These are phyloP conservation scores for Solanum paucissectum DNA, from an alignment of 257 asterid genomes.

Conservation along the genomic window DNA sequence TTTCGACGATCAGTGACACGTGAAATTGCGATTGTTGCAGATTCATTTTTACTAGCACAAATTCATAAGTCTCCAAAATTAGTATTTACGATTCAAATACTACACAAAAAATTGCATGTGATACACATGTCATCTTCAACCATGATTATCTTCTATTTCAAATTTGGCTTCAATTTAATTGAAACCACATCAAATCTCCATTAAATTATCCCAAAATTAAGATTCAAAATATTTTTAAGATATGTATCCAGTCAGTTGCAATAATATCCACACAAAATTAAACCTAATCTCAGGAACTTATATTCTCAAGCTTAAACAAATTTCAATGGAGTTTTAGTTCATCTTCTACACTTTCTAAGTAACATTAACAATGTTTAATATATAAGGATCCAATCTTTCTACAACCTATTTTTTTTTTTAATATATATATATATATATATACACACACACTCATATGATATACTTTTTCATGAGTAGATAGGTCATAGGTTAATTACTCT, in stretches of 20 bases:
- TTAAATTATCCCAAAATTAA: too few relatives aligned
- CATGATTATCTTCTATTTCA: background rate
- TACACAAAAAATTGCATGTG: background rate
- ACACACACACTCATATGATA: too few relatives aligned
- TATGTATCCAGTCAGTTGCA: background rate
- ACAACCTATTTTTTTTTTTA: background rate
- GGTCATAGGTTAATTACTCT: background rate
- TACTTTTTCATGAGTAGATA: background rate
- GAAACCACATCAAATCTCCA: background rate
- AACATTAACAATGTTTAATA: background rate
- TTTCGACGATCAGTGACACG: fast-evolving
- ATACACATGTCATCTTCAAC: background rate
- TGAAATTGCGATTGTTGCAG: background rate
- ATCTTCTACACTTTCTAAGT: background rate
- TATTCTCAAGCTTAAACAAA: background rate
- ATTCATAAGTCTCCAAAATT: too few relatives aligned
- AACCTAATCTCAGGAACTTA: background rate
- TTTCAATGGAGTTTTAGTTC: background rate
- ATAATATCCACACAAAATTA: background rate
- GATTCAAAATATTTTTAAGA: too few relatives aligned
- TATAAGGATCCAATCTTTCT: background rate
- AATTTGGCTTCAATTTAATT: background rate
- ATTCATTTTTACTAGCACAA: too few relatives aligned
- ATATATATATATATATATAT: too few relatives aligned
- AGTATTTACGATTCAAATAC: too few relatives aligned